These are phyloP conservation scores for Arctium minus DNA, from an alignment of 129 eudicot species.

Conservation along the genomic window DNA sequence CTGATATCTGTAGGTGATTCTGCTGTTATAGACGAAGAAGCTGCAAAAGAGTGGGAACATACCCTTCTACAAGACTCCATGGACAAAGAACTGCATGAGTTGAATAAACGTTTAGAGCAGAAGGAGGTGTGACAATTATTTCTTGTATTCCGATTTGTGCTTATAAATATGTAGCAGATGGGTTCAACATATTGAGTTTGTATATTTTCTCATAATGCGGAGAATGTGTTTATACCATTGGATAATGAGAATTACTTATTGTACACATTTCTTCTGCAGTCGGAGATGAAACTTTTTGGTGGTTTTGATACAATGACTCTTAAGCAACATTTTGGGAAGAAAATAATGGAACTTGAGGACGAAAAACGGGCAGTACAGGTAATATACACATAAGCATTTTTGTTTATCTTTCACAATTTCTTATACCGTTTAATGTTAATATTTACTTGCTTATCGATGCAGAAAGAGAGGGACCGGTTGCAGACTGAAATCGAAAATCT, in stretches of 20 bases:
- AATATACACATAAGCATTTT: neutral
- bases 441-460: conserved; percentile 18
- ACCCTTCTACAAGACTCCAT: conserved; percentile 83
- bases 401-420: neutral
- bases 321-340: conserved; percentile 98
- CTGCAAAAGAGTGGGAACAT: conserved; percentile 97
- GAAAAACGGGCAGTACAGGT: conserved; percentile 98
- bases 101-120: conserved; percentile 81
- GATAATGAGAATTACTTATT: neutral
- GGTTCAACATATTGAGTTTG: neutral
- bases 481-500: conserved; percentile 89
- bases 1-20: conserved; percentile 56
- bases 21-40: conserved; percentile 84
- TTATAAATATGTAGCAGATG: neutral
- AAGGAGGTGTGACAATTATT: conserved; percentile 58
- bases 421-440: neutral
- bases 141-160: neutral
- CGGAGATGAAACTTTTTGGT: conserved; percentile 95
- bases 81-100: conserved; percentile 87
- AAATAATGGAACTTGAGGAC: conserved; percentile 90
- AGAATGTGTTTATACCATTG: neutral
- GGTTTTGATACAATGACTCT: conserved; percentile 83
- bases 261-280: conserved; percentile 42
- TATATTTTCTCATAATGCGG: neutral
- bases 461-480: conserved; percentile 89